A percentile compares a stretch with the other conserved stretches of the same genome.
These are phyloP conservation scores for Drosera capensis DNA, from an alignment of 148 eudicot genomes.

Conservation along the genomic window DNA sequence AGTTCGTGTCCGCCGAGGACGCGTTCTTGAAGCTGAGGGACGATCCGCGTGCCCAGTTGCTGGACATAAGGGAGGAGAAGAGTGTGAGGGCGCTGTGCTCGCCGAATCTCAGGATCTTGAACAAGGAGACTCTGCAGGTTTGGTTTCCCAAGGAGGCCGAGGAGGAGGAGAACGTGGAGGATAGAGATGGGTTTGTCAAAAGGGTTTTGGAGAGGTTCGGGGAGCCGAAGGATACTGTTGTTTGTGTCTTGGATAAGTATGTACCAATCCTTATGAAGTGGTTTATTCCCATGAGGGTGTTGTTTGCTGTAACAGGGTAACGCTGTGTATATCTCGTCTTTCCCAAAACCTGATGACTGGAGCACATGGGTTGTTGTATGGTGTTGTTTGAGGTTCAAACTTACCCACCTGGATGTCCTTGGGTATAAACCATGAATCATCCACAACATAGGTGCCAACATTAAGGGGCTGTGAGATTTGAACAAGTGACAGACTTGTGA, in stretches of 20 bases:
- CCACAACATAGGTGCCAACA: too few relatives aligned
- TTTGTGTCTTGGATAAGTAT: slow-evolving; percentile 86
- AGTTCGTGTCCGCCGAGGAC: slow-evolving; percentile 45
- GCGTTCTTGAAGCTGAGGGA: slow-evolving; percentile 57
- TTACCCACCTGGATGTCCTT: too few relatives aligned
- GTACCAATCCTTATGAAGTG: slow-evolving; percentile 9
- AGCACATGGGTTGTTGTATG: too few relatives aligned
- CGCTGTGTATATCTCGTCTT: too few relatives aligned
- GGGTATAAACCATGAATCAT: too few relatives aligned
- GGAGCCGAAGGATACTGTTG: slow-evolving; percentile 40
- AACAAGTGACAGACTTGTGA: too few relatives aligned
- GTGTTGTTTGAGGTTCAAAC: too few relatives aligned
- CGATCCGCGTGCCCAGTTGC: slow-evolving; percentile 46
- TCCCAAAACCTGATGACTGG: too few relatives aligned
- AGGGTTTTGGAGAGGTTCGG: slow-evolving; percentile 30
- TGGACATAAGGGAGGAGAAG: slow-evolving; percentile 81
- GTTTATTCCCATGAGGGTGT: too few relatives aligned
- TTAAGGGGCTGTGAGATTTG: too few relatives aligned
- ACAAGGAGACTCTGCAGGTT: slow-evolving; percentile 43
- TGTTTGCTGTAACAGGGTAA: too few relatives aligned
- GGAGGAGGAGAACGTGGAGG: too few relatives aligned
- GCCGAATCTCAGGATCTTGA: slow-evolving; percentile 57
- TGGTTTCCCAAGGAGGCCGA: slow-evolving; percentile 47
- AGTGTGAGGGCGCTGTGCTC: slow-evolving; percentile 39
- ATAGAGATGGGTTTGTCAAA: slow-evolving; percentile 55